phyloP scores from a whole-genome alignment of 2,329 filamentous ascomycete species.

The Neonectria coccinea region DNA sequence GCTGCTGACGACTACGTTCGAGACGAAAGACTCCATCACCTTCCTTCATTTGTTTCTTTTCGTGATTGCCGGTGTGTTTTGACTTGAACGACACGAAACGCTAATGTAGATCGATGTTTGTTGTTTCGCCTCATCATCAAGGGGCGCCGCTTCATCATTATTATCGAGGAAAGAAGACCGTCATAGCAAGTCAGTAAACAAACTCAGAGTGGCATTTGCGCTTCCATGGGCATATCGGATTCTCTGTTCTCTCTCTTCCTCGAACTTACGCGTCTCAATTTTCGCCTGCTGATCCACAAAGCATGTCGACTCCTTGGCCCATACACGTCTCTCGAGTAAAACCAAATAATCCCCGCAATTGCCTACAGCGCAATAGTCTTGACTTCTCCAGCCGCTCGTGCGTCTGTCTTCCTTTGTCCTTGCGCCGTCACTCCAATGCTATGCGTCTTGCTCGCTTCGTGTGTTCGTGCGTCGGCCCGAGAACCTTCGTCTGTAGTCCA shows the following conservation, averaged over 20 bases:
- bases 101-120: not conserved
- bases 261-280: not conserved
- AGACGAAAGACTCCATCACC: not conserved
- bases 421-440: constrained; percentile 46
- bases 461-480: constrained; percentile 15
- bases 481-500: constrained; percentile 19
- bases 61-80: not conserved
- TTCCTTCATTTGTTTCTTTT: not conserved
- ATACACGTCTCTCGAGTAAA: not conserved
- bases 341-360: not conserved
- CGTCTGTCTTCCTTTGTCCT: constrained; percentile 20
- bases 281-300: not conserved
- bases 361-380: not conserved
- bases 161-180: not conserved
- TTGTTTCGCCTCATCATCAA: not conserved
- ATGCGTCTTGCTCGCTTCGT: constrained; percentile 36
- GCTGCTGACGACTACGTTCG: not conserved
- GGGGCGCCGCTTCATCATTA: not conserved
- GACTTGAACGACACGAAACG: not conserved
- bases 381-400: constrained; percentile 8
- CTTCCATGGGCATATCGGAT: not conserved
- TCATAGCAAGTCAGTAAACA: not conserved
- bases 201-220: not conserved
- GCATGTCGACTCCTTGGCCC: not conserved
- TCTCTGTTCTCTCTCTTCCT: not conserved